Base-by-base conservation (phyloP, 2,329 filamentous ascomycete species). In the Elsinoe necatrix region DNA sequence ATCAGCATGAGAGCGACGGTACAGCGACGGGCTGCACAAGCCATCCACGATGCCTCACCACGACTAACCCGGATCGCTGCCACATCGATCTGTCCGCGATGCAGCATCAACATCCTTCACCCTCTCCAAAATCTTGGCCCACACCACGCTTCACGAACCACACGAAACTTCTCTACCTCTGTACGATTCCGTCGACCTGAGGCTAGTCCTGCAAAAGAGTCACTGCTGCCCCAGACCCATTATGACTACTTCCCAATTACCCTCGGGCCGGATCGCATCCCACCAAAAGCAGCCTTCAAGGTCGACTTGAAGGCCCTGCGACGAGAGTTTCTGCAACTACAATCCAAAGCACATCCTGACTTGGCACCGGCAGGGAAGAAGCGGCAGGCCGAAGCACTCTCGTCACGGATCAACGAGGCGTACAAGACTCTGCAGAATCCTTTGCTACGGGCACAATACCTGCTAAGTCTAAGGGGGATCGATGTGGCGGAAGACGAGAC, bases 191-290 rank as follows among this genome's bases (percentile, higher is more conserved):
- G 18, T n/a, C 31, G 20, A n/a, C 8, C 18, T 20, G 20, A 35
- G n/a, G 7, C 48, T 6, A n/a, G 41, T 7, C n/a, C 56, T 8
- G 39, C 54, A 4, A 54, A 54, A 35, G 59, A 61, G 18, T 58
- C 58, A 2, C 60, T 61, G 11, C 27, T 47, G 6, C 63, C 65
- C 29, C 63, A 73, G 61, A 89, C 85, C 56, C 82, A 92, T 77
- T 97, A 96, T 79, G 82, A 85, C 57, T 82, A 97, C 73, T 98
- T 98, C 77, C 90, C 91, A 1, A 69, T 80, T 29, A 87, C 90
- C 2, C 79, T 96, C 2, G 57, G 57, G 7, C 82, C 90, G 0
- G 55, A 71, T 1, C 92, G 92, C 1, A 87, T 89, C 0, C 93
- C 93, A 0, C 92, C 92, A 0, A 56, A 67, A 0, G 86, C 90